phyloP scores from a whole-genome alignment of 805 yeast species.

The Ogataea saltuana region DNA sequence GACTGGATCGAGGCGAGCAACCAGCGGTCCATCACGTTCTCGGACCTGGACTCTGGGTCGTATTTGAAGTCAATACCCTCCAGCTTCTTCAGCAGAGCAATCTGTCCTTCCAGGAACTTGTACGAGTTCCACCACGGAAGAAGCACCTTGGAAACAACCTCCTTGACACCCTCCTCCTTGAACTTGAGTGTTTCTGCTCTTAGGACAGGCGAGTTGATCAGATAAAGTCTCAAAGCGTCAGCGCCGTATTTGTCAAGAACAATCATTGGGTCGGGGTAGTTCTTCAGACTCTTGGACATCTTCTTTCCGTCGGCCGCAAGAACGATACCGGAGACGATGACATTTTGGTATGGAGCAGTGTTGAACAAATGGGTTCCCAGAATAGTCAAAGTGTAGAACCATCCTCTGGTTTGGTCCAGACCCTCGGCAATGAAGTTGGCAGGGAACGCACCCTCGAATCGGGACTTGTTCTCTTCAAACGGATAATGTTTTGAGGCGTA shows the following conservation, averaged over 20 bases:
- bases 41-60: conserved; percentile 63
- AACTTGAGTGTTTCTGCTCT: conserved; percentile 96
- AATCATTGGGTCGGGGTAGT: conserved; percentile 91
- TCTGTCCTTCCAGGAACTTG: conserved; percentile 95
- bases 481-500: conserved; percentile 97
- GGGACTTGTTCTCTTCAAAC: conserved; percentile 76
- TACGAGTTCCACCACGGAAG: conserved; percentile 99
- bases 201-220: conserved; percentile 96
- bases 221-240: conserved; percentile 92
- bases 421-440: conserved; percentile 99
- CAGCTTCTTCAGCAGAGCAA: conserved; percentile 78
- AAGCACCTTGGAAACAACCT: conserved; percentile 91
- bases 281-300: conserved; percentile 97
- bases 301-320: conserved; percentile 98
- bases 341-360: conserved; percentile 91
- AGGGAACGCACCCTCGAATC: conserved; percentile 77
- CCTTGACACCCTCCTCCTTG: conserved; percentile 98
- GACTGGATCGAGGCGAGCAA: conserved; percentile 94
- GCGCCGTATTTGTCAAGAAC: conserved; percentile 92
- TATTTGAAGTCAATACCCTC: conserved; percentile 69
- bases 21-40: conserved; percentile 98
- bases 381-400: conserved; percentile 97
- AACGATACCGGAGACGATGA: conserved; percentile 94
- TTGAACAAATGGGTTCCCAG: conserved; percentile 93
- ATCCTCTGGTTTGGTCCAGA: conserved; percentile 99